A percentile compares a stretch with the other conserved stretches of the same genome.
Evolutionary conservation across 306 rosid species (phyloP).

Genomic region (Vigna radiata): DNA sequence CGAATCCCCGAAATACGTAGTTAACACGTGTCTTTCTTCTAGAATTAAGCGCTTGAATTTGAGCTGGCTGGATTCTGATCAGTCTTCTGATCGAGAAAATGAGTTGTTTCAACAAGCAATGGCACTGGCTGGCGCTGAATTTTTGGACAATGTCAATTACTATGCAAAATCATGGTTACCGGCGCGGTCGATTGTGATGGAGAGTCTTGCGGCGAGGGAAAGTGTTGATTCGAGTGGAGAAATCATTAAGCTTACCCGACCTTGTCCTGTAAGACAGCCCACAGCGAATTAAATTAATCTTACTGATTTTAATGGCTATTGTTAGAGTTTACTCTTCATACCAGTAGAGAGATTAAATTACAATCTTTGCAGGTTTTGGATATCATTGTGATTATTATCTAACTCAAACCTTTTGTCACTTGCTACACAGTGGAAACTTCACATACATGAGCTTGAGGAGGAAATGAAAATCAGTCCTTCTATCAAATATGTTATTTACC

Average conservation of each 20-base stretch:
- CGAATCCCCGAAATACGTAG: slow-evolving; percentile 56
- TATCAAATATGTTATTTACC: slow-evolving; percentile 65
- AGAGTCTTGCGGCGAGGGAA: slow-evolving; percentile 58
- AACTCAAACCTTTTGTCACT: slow-evolving; percentile 19
- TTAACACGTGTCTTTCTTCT: slow-evolving; percentile 52
- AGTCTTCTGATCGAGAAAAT: slow-evolving; percentile 56
- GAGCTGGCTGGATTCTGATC: slow-evolving; percentile 55
- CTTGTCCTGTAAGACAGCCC: slow-evolving; percentile 62
- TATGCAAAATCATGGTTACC: slow-evolving; percentile 66
- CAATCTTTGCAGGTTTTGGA: slow-evolving; percentile 25
- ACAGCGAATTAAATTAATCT: slow-evolving; percentile 4
- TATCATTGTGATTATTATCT: slow-evolving; percentile 17
- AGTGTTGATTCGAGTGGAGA: slow-evolving; percentile 60
- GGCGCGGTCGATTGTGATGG: slow-evolving; percentile 57
- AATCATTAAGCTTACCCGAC: slow-evolving; percentile 53
- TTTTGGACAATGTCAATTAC: slow-evolving; percentile 60
- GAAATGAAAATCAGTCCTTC: slow-evolving; percentile 64
- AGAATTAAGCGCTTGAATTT: slow-evolving; percentile 60
- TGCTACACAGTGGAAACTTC: slow-evolving; percentile 63
- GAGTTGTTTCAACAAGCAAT: slow-evolving; percentile 64
- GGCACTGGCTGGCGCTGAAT: slow-evolving; percentile 62
- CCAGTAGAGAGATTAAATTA: neutral
- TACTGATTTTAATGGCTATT: neutral
- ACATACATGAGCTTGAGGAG: slow-evolving; percentile 71
- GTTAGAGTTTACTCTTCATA: slow-evolving; percentile 9